Percentiles rank a stretch among this genome's conserved stretches.
Conservation (phyloP, 257 asterid species). For the Cinchona pubescens region DNA sequence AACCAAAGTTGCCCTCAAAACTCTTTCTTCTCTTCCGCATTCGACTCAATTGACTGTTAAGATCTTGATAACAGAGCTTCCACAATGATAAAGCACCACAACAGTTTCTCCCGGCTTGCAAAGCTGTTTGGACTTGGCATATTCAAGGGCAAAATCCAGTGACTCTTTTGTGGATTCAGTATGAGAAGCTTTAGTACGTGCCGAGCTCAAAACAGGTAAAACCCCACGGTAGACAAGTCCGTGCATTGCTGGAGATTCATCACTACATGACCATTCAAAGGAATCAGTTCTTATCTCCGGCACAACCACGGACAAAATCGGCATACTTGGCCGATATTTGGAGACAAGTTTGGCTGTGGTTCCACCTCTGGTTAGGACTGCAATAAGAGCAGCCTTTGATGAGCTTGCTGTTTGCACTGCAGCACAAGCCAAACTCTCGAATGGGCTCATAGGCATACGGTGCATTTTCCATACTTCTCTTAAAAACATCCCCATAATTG, state of each 20-base stretch:
- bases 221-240: constrained; percentile 27
- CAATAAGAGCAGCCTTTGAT: constrained; percentile 11
- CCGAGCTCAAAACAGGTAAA: constrained; percentile 11
- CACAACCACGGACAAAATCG: constrained; percentile 17
- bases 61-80: constrained; percentile 8
- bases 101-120: constrained; percentile 23
- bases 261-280: constrained; percentile 13
- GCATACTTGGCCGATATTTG: constrained; percentile 27
- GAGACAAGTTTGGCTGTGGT: constrained; percentile 20
- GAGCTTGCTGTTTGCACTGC: constrained; percentile 28
- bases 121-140: constrained; percentile 14
- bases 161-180: neutral
- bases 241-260: constrained; percentile 19
- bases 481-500: constrained; percentile 13
- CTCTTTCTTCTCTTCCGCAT: neutral
- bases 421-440: constrained; percentile 25
- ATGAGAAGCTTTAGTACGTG: neutral
- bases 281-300: constrained; percentile 7
- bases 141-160: constrained; percentile 7
- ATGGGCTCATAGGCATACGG: constrained; percentile 15
- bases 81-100: constrained; percentile 20
- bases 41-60: constrained; percentile 2
- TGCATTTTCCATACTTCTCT: neutral
- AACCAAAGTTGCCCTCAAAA: constrained; percentile 6
- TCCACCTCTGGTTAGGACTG: constrained; percentile 16